A percentile compares a stretch with the other conserved stretches of the same genome.
Evolutionary conservation across 129 eudicot species (phyloP).

Genomic region (Flaveria robusta): DNA sequence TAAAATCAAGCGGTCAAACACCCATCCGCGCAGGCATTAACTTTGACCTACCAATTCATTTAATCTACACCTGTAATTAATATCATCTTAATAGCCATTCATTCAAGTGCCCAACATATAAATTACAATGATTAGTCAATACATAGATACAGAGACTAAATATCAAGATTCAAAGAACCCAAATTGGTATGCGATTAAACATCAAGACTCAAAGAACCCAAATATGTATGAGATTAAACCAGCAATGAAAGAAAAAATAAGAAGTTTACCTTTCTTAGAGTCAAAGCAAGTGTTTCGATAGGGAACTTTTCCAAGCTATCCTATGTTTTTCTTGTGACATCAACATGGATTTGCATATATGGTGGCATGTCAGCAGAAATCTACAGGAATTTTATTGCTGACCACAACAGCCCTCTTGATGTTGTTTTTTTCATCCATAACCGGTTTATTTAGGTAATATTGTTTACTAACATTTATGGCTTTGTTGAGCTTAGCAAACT

Average conservation of each 20-base stretch:
- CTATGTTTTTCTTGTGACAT: conserved; percentile 76
- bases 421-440: conserved; percentile 23
- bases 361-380: conserved; percentile 91
- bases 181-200: not conserved
- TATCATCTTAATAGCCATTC: conserved; percentile 13
- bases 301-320: conserved; percentile 96
- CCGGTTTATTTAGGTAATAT: conserved; percentile 34
- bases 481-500: no score
- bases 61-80: conserved; percentile 3
- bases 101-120: conserved; percentile 5
- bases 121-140: conserved; percentile 15
- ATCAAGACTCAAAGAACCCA: conserved; percentile 2
- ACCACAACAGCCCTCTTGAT: conserved; percentile 45
- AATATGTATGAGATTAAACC: not conserved
- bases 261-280: conserved; percentile 73
- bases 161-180: conserved; percentile 3
- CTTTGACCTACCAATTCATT: conserved; percentile 25
- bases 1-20: not conserved
- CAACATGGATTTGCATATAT: conserved; percentile 92
- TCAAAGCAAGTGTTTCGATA: conserved; percentile 74
- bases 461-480: no score
- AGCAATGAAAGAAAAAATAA: not conserved
- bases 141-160: not conserved
- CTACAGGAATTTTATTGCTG: conserved; percentile 20
- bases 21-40: not conserved